Conservation (phyloP, 352 stramenopile genomes). For the Phytophthora meadii region DNA sequence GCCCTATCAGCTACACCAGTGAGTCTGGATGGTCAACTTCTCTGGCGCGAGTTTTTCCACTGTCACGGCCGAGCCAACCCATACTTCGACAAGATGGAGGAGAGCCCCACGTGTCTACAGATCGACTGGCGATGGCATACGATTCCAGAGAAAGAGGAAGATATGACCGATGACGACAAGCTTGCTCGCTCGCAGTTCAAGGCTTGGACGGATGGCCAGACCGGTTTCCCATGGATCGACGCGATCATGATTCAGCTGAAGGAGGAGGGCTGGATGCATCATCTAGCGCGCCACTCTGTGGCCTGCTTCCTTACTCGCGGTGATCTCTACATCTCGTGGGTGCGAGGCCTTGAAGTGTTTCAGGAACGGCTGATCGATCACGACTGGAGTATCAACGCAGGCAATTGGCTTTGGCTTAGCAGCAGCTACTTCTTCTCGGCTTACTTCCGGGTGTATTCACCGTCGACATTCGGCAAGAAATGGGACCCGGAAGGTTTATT, state of each 20-base stretch:
- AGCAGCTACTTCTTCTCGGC: slow-evolving; percentile 96
- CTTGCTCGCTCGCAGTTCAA: slow-evolving; percentile 83
- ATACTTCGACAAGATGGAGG: slow-evolving; percentile 95
- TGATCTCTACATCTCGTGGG: slow-evolving; percentile 96
- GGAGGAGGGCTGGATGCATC: slow-evolving; percentile 91
- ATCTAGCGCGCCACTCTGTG: slow-evolving; percentile 94
- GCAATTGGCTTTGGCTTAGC: slow-evolving; percentile 98
- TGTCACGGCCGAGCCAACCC: slow-evolving; percentile 76
- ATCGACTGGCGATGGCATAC: slow-evolving; percentile 90
- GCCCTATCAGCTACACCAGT: slow-evolving; percentile 88
- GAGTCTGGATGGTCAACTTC: slow-evolving; percentile 93
- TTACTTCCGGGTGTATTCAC: slow-evolving; percentile 98
- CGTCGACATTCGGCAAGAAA: slow-evolving; percentile 95
- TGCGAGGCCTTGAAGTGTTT: slow-evolving; percentile 91
- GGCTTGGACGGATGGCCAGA: slow-evolving; percentile 95
- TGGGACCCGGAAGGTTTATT: slow-evolving; percentile 94
- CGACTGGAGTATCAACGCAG: slow-evolving; percentile 97
- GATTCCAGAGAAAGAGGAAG: slow-evolving; percentile 69
- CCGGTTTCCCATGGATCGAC: slow-evolving; percentile 98
- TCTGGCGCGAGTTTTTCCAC: slow-evolving; percentile 97
- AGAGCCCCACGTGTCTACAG: slow-evolving; percentile 92
- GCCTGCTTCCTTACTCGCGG: slow-evolving; percentile 99
- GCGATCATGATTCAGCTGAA: slow-evolving; percentile 96
- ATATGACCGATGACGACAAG: slow-evolving; percentile 88
- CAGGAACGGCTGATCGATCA: slow-evolving; percentile 96